phyloP scores from a whole-genome alignment of 202 grass and related monocot genomes.

The Brachypodium distachyon region DNA sequence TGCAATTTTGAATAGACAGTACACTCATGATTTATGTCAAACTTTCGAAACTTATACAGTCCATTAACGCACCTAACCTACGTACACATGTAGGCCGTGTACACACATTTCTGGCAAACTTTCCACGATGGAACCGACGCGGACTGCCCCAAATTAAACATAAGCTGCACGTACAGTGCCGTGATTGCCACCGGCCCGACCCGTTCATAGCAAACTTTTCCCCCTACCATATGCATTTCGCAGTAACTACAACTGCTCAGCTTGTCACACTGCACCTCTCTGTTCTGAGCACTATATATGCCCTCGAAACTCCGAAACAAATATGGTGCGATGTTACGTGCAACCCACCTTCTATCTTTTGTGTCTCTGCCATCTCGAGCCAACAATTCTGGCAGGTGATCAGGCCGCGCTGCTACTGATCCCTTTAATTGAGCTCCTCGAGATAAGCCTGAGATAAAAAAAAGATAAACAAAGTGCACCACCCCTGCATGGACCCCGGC shows the following conservation, averaged over 20 bases:
- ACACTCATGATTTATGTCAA: no score
- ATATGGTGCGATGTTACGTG: slow-evolving; percentile 5
- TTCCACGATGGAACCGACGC: neutral
- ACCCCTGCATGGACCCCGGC: slow-evolving; percentile 3
- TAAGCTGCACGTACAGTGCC: neutral
- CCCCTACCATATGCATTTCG: no score
- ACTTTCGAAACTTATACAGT: no score
- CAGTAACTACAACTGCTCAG: neutral
- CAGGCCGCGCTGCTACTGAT: neutral
- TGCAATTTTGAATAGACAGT: no score
- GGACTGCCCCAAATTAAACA: neutral
- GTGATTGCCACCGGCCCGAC: neutral
- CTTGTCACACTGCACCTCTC: neutral
- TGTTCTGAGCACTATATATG: neutral
- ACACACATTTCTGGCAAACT: neutral
- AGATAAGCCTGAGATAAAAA: slow-evolving; percentile 18
- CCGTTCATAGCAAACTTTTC: neutral
- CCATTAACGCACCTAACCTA: neutral
- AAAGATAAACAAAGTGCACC: no score
- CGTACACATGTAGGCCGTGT: neutral
- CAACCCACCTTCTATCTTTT: neutral
- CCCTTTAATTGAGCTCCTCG: slow-evolving; percentile 7
- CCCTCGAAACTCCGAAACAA: neutral
- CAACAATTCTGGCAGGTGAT: neutral
- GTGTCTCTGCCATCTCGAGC: neutral